Percentiles rank a stretch among this genome's conserved stretches.
Conservation (phyloP, 768 basidiomycete species). For the Dendrothele bispora region DNA sequence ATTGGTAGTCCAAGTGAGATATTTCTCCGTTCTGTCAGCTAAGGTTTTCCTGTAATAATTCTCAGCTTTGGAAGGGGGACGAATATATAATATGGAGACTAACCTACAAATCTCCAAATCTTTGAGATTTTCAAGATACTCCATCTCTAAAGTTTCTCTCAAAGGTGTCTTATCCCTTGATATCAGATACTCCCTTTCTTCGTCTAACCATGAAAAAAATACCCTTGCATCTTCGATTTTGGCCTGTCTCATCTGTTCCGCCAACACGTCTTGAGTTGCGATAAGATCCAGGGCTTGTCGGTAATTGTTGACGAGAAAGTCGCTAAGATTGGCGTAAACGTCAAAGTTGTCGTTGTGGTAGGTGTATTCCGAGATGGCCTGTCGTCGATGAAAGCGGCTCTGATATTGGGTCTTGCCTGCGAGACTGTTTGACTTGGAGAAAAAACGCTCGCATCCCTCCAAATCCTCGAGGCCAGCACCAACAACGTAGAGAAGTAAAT, state of each 20-base stretch:
- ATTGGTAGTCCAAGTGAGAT: no score
- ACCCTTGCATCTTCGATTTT: background rate
- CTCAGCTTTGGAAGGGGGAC: background rate
- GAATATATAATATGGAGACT: background rate
- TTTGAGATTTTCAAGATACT: background rate
- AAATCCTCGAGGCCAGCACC: conserved; percentile 2
- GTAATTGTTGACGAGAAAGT: background rate
- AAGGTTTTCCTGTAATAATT: background rate
- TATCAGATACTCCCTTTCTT: background rate
- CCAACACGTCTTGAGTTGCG: background rate
- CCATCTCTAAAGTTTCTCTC: background rate
- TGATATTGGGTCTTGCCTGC: background rate
- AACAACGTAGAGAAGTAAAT: background rate
- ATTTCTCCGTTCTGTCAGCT: no score
- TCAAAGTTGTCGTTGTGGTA: conserved; percentile 1
- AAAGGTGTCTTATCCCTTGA: background rate
- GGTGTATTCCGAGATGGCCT: background rate
- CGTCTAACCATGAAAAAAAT: background rate
- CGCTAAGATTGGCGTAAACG: background rate
- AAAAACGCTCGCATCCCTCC: background rate
- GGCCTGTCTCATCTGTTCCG: background rate
- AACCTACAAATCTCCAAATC: background rate
- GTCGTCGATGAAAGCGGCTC: background rate
- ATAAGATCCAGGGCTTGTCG: background rate
- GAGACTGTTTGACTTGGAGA: background rate